A percentile compares a stretch with the other conserved stretches of the same genome.
Evolutionary conservation across 306 rosid species (phyloP).

Genomic region (Prosopis cineraria): DNA sequence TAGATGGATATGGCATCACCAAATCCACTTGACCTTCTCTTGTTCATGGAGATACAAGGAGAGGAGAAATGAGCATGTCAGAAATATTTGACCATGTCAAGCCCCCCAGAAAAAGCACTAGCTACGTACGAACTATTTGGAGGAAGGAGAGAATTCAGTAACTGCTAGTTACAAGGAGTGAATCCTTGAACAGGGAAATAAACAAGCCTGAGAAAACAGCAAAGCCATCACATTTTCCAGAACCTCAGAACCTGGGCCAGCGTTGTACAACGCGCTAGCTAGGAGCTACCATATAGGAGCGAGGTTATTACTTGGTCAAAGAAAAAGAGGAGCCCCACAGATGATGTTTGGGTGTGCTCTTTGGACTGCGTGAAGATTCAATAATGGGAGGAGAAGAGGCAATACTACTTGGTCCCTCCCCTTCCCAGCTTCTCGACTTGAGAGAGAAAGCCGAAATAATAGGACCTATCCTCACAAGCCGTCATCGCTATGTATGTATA

Average conservation of each 20-base stretch:
- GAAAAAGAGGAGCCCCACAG: not conserved
- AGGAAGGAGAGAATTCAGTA: no score
- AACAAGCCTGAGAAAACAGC: not conserved
- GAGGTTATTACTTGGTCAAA: not conserved
- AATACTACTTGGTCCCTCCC: not conserved
- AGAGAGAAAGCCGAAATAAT: conserved; percentile 1
- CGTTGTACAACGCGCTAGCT: not conserved
- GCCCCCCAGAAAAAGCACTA: not conserved
- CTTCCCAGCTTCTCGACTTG: not conserved
- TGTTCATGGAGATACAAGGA: not conserved
- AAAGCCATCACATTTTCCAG: not conserved
- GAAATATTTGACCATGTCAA: not conserved
- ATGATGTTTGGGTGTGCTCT: not conserved
- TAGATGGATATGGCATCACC: not conserved
- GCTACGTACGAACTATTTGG: no score
- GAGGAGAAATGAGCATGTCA: no score
- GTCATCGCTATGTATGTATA: not conserved
- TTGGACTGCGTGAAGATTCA: not conserved
- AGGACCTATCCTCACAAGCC: not conserved
- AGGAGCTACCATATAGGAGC: not conserved
- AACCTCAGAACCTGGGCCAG: no score
- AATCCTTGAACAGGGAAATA: not conserved
- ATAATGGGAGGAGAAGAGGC: no score
- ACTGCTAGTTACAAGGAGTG: no score
- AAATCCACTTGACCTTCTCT: not conserved